Base-by-base conservation (phyloP, 768 basidiomycete species). In the Boletus eberwhitei region DNA sequence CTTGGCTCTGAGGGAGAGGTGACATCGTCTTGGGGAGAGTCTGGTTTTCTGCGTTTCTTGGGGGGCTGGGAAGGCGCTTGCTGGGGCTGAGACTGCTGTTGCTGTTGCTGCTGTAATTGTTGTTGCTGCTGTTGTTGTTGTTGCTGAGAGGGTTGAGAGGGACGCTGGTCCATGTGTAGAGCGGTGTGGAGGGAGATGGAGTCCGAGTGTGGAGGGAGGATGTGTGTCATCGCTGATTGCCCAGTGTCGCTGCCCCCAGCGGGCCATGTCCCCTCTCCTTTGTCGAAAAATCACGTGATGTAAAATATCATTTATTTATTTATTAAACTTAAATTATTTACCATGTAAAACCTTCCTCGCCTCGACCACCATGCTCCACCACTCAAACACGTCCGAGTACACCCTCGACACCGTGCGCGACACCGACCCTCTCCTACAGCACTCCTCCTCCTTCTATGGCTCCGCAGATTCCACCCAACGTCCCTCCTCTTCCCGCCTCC, bases 161-260 rank as follows among this genome's bases (percentile, higher is more conserved):
- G 82, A 53, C 74, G 77, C 21, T 82, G 81, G 64, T 88, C 85
- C 82, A 90, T 89, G 70, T 84, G 81, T 16, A 86, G 74, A 1
- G 83, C 80, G 13, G 83, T 77, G 66, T 84, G 85, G 42, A 84
- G 74, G 31, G 83, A 78, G 43, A 77, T 68, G 64, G 24, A 26
- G 24, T 79, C 75, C 38, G 72, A 62, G 65, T 79, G 78, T 16
- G 73, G 78, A 49, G 77, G 76, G 55, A 78, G 71, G 52, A 79
- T 70, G 68, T 79, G 79, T 57, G 78, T 73, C 78, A 79, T 79
- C 59, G 62, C 62, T 64, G 61, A 59, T 65, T 58, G 54, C 55
- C 49, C 50, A 22, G 52, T 50, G 43, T 53, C 35, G 29, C 49
- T 38, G 38, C 35, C 22, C 53, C 36, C 59, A 48, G 46, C 54